These are phyloP conservation scores for Phytopythium kandeliae DNA, from an alignment of 352 stramenopile genomes.

Conservation along the genomic window DNA sequence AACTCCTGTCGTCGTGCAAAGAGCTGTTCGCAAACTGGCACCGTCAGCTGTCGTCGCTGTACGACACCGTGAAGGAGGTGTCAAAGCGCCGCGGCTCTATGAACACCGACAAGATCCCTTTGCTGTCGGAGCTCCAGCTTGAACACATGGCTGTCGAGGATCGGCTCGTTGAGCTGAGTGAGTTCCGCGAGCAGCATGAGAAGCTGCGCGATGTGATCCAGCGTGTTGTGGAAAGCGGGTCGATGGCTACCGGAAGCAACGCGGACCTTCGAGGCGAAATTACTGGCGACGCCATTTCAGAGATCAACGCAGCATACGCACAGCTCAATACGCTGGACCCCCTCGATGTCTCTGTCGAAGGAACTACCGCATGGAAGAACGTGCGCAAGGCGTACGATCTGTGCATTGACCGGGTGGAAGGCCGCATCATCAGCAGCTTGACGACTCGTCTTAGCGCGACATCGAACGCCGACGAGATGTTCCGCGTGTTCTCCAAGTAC, in stretches of 20 bases:
- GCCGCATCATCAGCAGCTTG: slow-evolving; percentile 87
- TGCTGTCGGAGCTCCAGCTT: slow-evolving; percentile 81
- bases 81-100: slow-evolving; percentile 81
- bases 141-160: slow-evolving; percentile 85
- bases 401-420: slow-evolving; percentile 91
- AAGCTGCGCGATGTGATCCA: slow-evolving; percentile 87
- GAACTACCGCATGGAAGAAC: slow-evolving; percentile 77
- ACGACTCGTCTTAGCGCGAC: slow-evolving; percentile 84
- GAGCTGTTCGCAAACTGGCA: slow-evolving; percentile 87
- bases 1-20: slow-evolving; percentile 66
- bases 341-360: slow-evolving; percentile 84
- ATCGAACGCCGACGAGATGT: slow-evolving; percentile 94
- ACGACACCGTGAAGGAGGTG: slow-evolving; percentile 84
- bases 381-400: slow-evolving; percentile 88
- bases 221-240: slow-evolving; percentile 60
- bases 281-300: slow-evolving; percentile 70
- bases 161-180: slow-evolving; percentile 79
- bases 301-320: slow-evolving; percentile 89
- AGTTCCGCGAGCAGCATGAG: slow-evolving; percentile 91
- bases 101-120: slow-evolving; percentile 71
- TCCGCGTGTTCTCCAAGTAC: slow-evolving; percentile 97
- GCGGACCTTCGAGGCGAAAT: slow-evolving; percentile 48
- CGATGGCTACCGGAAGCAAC: slow-evolving; percentile 20
- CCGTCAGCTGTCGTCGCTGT: slow-evolving; percentile 72
- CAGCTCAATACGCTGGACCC: slow-evolving; percentile 74